A percentile compares a stretch with the other conserved stretches of the same genome.
These are phyloP conservation scores for Parastagonospora nodorum DNA, from an alignment of 2,329 filamentous ascomycete genomes.

Conservation along the genomic window DNA sequence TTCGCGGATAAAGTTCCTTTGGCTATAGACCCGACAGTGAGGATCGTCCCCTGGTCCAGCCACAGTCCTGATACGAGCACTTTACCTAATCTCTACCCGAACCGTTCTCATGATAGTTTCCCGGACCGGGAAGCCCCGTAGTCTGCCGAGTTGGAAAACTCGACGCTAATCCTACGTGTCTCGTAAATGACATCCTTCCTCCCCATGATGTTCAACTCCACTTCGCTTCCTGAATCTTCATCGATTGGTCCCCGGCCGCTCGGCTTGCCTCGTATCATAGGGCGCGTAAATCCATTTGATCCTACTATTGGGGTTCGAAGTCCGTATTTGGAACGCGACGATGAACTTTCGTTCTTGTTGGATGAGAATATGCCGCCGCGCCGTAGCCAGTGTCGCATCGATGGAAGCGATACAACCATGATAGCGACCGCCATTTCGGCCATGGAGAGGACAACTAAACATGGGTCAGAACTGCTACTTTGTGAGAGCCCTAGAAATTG, in stretches of 20 bases:
- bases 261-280: conserved; percentile 11
- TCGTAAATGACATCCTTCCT: conserved; percentile 30
- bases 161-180: conserved; percentile 23
- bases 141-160: conserved; percentile 19
- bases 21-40: too few species aligned
- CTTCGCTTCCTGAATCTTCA: conserved; percentile 27
- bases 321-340: conserved; percentile 12
- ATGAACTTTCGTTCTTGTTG: conserved; percentile 11
- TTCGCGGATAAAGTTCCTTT: too few species aligned
- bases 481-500: not conserved
- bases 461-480: conserved; percentile 1
- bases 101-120: conserved; percentile 3
- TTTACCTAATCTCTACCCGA: not conserved
- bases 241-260: conserved; percentile 11
- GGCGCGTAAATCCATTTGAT: conserved; percentile 10
- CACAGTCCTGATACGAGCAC: too few species aligned
- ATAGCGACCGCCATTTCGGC: conserved; percentile 33
- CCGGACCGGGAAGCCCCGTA: conserved; percentile 4
- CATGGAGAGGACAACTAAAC: conserved; percentile 28
- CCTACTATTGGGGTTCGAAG: conserved; percentile 10
- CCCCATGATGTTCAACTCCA: conserved; percentile 22
- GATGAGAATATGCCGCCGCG: conserved; percentile 24
- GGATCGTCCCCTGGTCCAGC: too few species aligned
- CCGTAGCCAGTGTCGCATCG: conserved; percentile 28
- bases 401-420: conserved; percentile 31